Evolutionary conservation across 1,139 yeast species (phyloP).

Genomic region (Geotrichum europaeum): DNA sequence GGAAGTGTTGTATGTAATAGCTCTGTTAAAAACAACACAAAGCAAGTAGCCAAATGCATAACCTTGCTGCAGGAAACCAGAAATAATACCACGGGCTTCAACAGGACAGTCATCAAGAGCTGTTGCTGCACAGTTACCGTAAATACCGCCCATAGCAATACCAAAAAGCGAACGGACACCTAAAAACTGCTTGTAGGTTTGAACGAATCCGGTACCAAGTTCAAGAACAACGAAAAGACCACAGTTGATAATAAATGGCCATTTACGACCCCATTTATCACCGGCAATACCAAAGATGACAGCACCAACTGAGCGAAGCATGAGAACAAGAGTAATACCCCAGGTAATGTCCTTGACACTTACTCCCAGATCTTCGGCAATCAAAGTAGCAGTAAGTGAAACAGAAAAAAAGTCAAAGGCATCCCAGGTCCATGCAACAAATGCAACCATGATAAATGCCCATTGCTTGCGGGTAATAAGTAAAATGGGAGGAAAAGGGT

Average conservation of each 20-base stretch:
- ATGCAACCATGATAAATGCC: constrained; percentile 57
- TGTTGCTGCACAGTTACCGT: constrained; percentile 61
- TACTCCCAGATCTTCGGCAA: constrained; percentile 50
- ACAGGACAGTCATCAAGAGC: constrained; percentile 65
- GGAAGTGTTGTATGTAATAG: constrained; percentile 44
- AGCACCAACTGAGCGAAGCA: constrained; percentile 79
- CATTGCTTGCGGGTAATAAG: constrained; percentile 47
- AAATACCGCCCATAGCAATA: constrained; percentile 64
- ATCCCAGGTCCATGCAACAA: constrained; percentile 73
- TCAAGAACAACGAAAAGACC: constrained; percentile 52
- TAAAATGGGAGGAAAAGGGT: constrained; percentile 50
- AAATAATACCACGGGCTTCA: constrained; percentile 52
- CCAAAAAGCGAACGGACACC: constrained; percentile 69
- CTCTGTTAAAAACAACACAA: constrained; percentile 57
- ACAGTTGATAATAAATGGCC: constrained; percentile 57
- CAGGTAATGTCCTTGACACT: constrained; percentile 56
- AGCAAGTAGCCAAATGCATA: constrained; percentile 64
- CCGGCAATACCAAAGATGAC: constrained; percentile 59
- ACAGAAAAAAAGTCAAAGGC: constrained; percentile 74
- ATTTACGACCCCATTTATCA: constrained; percentile 67
- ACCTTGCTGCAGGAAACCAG: constrained; percentile 68
- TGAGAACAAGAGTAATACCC: constrained; percentile 75
- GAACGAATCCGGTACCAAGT: constrained; percentile 66
- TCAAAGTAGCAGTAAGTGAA: constrained; percentile 50
- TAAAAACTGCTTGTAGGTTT: constrained; percentile 56